Percentiles rank a stretch among this genome's conserved stretches.
Evolutionary conservation across 192 early-diverging fungal genomes (phyloP).

Genomic region (Obelidium mucronatum): DNA sequence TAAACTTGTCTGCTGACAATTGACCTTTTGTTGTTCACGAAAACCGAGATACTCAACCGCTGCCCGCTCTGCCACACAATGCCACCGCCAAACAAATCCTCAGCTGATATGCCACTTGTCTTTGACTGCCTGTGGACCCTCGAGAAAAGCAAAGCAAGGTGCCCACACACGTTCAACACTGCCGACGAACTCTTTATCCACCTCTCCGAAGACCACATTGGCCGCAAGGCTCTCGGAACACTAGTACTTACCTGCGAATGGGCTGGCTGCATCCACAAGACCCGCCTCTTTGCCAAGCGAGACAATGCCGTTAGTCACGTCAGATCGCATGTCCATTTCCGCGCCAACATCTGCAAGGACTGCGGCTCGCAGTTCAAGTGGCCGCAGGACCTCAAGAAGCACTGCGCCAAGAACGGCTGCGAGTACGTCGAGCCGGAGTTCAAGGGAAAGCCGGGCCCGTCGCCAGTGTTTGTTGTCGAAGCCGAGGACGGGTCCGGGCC

Average conservation of each 20-base stretch:
- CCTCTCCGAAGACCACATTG: slow-evolving; percentile 74
- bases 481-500: background rate
- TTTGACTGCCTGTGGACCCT: background rate
- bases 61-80: no score
- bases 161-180: background rate
- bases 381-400: slow-evolving; percentile 19
- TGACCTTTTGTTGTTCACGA: no score
- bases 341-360: background rate
- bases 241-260: slow-evolving; percentile 78
- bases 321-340: slow-evolving; percentile 4
- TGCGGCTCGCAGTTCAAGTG: slow-evolving; percentile 16
- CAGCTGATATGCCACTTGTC: background rate
- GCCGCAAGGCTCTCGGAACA: slow-evolving; percentile 63
- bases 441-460: background rate
- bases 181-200: background rate
- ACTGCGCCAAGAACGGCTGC: background rate
- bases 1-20: no score
- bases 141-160: background rate
- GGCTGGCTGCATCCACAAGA: slow-evolving; percentile 15
- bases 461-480: background rate
- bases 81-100: background rate
- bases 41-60: no score
- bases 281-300: slow-evolving; percentile 22
- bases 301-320: slow-evolving; percentile 45
- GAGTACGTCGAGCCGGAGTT: background rate